Base-by-base conservation (phyloP, 192 early-diverging fungal species). In the Coemansia umbellata region DNA sequence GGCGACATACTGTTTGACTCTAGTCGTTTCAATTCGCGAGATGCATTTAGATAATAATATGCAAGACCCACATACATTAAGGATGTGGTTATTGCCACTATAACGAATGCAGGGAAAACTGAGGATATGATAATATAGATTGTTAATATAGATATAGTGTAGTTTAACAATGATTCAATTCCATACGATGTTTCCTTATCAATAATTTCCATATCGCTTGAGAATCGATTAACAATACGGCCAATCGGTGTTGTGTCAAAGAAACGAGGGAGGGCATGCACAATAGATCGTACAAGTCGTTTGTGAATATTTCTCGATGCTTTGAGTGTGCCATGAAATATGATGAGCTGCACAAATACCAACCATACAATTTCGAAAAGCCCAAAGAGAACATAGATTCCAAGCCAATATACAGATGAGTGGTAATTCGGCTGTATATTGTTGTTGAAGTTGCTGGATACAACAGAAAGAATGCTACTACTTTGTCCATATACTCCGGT, bases 11-110 rank as follows among this genome's bases (percentile, higher is more conserved):
- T 81, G 41, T 81, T 81, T 4, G 88, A 85, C 69, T 93, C 89
- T 14, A 93, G 66, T 14, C 93, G 84, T 81, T 97, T 93, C 37
- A 95, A 64, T 61, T 95, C 92, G 24, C 94, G 79, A 6, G 91
- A 89, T 7, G 86, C 74, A 4, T 55, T 68, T 42, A 94, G 66
- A 53, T 93, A 97, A 55, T 82, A 82, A 5, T 58, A 33, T 8
- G 84, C 85, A 60, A 92, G 80, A 22, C 58, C 47, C n/a, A 79
- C 59, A 55, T 83, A 92, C n/a, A 85, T 19, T 10, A 31, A 35
- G 1, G 68, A 50, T 24, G 85, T 80, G 58, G 85, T 52, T 23
- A 79, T 55, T 11, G 83, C 81, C 14, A 84, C 74, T 18, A 89
- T 45, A 54, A 87, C 77, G 44, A 93, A 93, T 9, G 74, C 26